A percentile compares a stretch with the other conserved stretches of the same genome.
Conservation (phyloP, 2,329 filamentous ascomycete species). For the Pyrenochaeta sp. region DNA sequence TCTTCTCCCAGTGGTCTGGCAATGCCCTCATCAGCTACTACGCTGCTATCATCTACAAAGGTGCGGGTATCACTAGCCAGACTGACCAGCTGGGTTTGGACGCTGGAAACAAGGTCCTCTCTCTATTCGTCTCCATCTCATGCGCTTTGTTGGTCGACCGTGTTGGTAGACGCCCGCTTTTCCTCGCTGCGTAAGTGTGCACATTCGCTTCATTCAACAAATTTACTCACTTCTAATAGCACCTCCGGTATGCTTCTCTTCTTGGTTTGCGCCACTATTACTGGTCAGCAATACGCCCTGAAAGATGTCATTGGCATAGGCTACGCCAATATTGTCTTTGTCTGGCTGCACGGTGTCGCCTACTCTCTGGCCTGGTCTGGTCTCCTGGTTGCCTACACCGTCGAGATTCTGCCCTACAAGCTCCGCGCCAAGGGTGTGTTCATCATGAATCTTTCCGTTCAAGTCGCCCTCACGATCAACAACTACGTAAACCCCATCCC, state of each 20-base stretch:
- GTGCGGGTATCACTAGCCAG: constrained; percentile 65
- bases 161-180: constrained; percentile 54
- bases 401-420: constrained; percentile 60
- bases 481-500: constrained; percentile 68
- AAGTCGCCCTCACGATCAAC: constrained; percentile 68
- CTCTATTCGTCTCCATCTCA: constrained; percentile 65
- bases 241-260: constrained; percentile 2
- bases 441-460: constrained; percentile 70
- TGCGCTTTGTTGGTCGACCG: constrained; percentile 65
- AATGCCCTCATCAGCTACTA: constrained; percentile 75
- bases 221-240: constrained; percentile 52
- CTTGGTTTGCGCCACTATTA: constrained; percentile 2
- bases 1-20: constrained; percentile 74
- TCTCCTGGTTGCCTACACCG: constrained; percentile 63
- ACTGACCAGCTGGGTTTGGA: constrained; percentile 53
- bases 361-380: constrained; percentile 67
- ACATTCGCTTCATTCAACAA: constrained; percentile 47
- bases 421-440: constrained; percentile 59
- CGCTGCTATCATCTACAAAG: constrained; percentile 68
- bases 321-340: constrained; percentile 59
- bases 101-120: constrained; percentile 67
- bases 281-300: constrained; percentile 59
- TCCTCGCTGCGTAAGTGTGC: constrained; percentile 41
- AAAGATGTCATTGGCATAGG: constrained; percentile 50
- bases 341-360: constrained; percentile 61